Conservation (phyloP, 106 monocot genomes). For the Acorus gramineus region DNA sequence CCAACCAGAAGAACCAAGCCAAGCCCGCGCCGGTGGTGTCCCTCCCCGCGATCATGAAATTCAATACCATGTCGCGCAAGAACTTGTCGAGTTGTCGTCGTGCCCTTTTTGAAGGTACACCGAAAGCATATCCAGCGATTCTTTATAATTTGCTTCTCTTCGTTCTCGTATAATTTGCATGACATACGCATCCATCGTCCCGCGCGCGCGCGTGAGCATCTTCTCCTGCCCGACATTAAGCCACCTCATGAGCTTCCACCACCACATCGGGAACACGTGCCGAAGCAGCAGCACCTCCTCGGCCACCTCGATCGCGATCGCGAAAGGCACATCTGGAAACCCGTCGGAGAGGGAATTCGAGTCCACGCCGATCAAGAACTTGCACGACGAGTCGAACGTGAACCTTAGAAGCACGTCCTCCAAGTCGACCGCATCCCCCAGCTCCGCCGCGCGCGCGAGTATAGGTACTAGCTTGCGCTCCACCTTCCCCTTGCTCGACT, state of each 20-base stretch:
- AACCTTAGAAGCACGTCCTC: constrained; percentile 40
- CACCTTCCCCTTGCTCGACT: constrained; percentile 26
- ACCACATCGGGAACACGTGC: constrained; percentile 17
- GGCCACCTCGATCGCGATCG: constrained; percentile 25
- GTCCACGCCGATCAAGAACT: constrained; percentile 31
- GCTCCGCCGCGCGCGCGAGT: constrained; percentile 2
- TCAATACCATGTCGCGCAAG: too few species aligned
- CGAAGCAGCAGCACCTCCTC: constrained; percentile 19
- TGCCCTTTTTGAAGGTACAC: too few species aligned
- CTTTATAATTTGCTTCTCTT: too few species aligned
- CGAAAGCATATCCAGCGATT: too few species aligned
- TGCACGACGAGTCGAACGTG: constrained; percentile 24
- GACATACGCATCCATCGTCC: too few species aligned
- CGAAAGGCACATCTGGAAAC: constrained; percentile 23
- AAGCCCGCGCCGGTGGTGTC: too few species aligned
- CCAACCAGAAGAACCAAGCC: too few species aligned
- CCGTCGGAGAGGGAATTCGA: constrained; percentile 18
- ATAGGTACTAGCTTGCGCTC: constrained; percentile 21
- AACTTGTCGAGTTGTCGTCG: too few species aligned
- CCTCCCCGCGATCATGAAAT: too few species aligned
- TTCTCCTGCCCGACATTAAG: constrained; percentile 26
- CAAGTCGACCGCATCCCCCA: constrained; percentile 14
- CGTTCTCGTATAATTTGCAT: too few species aligned
- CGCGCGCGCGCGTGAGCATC: neutral
- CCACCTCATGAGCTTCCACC: constrained; percentile 37